Conservation (phyloP, 176 grass and related monocot species). For the Zoysia japonica region DNA sequence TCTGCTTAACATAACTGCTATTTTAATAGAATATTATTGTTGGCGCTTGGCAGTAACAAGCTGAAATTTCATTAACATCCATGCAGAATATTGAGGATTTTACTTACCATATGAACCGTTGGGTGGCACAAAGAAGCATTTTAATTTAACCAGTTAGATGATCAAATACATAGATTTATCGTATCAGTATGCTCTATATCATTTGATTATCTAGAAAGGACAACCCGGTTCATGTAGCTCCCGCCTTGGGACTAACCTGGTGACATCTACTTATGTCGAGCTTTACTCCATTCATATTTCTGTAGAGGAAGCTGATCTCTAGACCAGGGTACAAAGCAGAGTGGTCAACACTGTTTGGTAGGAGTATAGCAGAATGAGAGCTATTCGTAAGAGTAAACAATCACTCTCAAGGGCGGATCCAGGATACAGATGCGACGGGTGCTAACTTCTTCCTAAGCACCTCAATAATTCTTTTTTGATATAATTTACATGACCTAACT, state of each 20-base stretch:
- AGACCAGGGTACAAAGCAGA: background rate
- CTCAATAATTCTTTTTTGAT: too few species aligned
- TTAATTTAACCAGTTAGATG: background rate
- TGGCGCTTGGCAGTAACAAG: background rate
- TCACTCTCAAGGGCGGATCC: background rate
- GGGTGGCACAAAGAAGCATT: background rate
- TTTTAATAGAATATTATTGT: background rate
- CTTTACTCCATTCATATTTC: background rate
- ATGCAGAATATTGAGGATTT: background rate
- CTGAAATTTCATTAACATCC: background rate
- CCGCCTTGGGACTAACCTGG: background rate
- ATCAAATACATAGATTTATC: background rate
- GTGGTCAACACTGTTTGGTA: background rate
- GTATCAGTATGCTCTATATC: too few species aligned
- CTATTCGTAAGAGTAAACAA: background rate
- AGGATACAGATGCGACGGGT: too few species aligned
- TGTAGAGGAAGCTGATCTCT: background rate
- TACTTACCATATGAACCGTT: slow-evolving; percentile 2
- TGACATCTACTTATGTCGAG: background rate
- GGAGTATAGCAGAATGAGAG: background rate
- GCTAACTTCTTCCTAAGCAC: too few species aligned
- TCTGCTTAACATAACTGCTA: slow-evolving; percentile 4
- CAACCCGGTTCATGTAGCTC: too few species aligned
- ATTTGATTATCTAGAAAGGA: too few species aligned
- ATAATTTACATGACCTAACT: too few species aligned